A percentile compares a stretch with the other conserved stretches of the same genome.
These are phyloP conservation scores for Monosporozyma yasuniensis DNA, from an alignment of 805 yeast species.

Conservation along the genomic window DNA sequence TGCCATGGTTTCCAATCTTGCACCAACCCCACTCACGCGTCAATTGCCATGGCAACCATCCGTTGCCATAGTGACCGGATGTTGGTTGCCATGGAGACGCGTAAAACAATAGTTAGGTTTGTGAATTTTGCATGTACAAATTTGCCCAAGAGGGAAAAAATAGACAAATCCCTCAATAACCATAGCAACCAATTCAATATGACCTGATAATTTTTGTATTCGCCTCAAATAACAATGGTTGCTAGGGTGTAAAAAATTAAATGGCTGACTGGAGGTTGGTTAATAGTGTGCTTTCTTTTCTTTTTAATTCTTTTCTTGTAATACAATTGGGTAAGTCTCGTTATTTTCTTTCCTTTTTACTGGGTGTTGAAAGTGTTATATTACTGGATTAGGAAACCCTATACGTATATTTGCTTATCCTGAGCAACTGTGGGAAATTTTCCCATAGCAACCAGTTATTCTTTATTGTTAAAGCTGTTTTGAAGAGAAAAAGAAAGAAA, in stretches of 20 bases:
- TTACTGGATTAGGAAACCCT: neutral
- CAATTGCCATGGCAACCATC: slow-evolving; percentile 1
- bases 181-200: neutral
- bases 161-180: neutral
- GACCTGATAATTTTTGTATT: neutral
- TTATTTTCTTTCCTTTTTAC: neutral
- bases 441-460: neutral
- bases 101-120: neutral
- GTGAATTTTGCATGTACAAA: neutral
- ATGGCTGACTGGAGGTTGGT: neutral
- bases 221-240: neutral
- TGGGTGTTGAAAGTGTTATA: neutral
- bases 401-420: neutral
- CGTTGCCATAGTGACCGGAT: neutral
- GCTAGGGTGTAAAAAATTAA: neutral
- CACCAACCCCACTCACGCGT: neutral
- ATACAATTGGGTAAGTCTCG: neutral
- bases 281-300: neutral
- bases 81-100: neutral
- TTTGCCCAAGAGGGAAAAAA: neutral
- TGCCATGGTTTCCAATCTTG: neutral
- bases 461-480: neutral
- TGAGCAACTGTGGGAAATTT: neutral
- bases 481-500: neutral
- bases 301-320: neutral